phyloP scores from a whole-genome alignment of 441 rosid species.

The Aleurites moluccanus region DNA sequence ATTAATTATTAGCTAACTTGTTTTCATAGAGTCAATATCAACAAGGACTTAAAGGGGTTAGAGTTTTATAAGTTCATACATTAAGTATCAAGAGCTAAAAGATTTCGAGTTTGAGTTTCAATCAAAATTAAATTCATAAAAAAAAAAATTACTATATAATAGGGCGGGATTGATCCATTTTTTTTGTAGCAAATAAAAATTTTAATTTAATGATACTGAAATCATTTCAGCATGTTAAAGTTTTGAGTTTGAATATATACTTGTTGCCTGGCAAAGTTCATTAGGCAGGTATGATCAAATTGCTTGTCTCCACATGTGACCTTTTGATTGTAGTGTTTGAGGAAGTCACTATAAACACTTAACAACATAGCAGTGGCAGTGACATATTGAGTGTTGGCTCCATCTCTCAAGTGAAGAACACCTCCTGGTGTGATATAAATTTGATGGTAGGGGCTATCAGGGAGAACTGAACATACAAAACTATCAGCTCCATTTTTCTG shows the following conservation, averaged over 20 bases:
- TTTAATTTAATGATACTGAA: background rate
- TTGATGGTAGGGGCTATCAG: slow-evolving; percentile 70
- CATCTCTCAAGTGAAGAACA: slow-evolving; percentile 74
- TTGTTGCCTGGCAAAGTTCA: slow-evolving; percentile 67
- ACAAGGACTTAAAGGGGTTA: too few relatives aligned
- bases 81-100: too few relatives aligned
- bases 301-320: slow-evolving; percentile 54
- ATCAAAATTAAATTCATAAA: too few relatives aligned
- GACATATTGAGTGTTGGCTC: slow-evolving; percentile 83
- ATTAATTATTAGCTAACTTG: background rate
- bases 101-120: too few relatives aligned
- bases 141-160: too few relatives aligned
- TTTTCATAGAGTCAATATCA: too few relatives aligned
- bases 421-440: slow-evolving; percentile 66
- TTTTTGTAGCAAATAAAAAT: too few relatives aligned
- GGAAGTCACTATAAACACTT: slow-evolving; percentile 54
- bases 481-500: slow-evolving; percentile 71
- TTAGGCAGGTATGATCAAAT: slow-evolving; percentile 46
- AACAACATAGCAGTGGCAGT: slow-evolving; percentile 66
- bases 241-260: slow-evolving; percentile 26
- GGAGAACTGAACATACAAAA: slow-evolving; percentile 68
- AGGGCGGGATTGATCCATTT: too few relatives aligned
- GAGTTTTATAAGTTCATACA: too few relatives aligned
- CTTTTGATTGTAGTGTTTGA: slow-evolving; percentile 43
- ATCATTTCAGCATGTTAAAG: too few relatives aligned